Evolutionary conservation across 495 filamentous ascomycete genomes (phyloP), one percentile per base, ranked within the genome.

Genomic region (Xeromyces bisporus): DNA sequence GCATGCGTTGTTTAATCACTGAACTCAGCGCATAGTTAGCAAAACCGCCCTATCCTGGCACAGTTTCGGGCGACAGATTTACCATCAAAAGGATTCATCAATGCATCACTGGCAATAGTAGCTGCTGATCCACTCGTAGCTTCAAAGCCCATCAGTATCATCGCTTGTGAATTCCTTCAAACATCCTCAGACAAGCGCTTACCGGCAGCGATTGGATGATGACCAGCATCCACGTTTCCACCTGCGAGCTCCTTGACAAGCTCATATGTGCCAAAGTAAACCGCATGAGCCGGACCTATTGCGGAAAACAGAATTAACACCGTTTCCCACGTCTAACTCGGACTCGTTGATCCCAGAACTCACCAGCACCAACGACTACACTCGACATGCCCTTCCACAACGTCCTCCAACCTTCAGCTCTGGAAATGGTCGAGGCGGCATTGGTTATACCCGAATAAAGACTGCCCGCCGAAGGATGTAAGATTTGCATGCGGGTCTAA

Each of bases 21-120:
- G 44, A 7, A 36, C 17, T 15, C 2, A 26, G 24, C 3, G 6
- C 17, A 31, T 18, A 25, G 34, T 56, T 31, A 53, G 48, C 21
- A 6, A 7, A 12, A 18, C 13, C 15, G 14, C 15, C 13, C 12
- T 1, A 15, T 18, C 20, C 7, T 10, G 0, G 15, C 1, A 16
- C 7, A 13, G 14, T 2, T 16, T 13, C 9, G 16, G 18, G 18
- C 25, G 27, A 18, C 27, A n/a, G 26, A 50, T 69, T 48, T 64
- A 93, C 85, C 86, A 62, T 99, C 89, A 52, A 99, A 99, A 17
- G 89, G 89, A 52, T 96, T 99, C 89, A 99, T 99, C 29, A 99
- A 64, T 23, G 89, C 91, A 62, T 99, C 89, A 47, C 84, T 93
- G 20, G 84, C 82, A 46, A 94, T 93, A 0, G 89, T 96, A 31